Evolutionary conservation across 768 basidiomycete genomes (phyloP).

Genomic region (Paxillus ammoniavirescens): DNA sequence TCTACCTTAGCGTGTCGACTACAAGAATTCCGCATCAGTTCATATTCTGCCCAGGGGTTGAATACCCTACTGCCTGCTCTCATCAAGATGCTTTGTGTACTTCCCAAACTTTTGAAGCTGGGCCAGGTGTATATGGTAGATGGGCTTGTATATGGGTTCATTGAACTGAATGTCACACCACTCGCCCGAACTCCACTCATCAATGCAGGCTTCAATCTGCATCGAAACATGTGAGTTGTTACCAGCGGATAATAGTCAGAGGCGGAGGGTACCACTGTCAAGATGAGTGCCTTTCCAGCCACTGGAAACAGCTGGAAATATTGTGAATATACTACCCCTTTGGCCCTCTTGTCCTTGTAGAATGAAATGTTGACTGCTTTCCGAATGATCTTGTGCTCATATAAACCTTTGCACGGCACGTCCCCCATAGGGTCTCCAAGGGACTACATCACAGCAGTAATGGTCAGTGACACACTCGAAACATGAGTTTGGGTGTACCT

Average conservation of each 20-base stretch:
- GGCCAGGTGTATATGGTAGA: conserved; percentile 13
- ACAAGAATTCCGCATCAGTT: too few species aligned
- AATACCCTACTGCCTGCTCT: background rate
- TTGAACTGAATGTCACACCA: conserved; percentile 5
- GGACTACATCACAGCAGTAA: too few species aligned
- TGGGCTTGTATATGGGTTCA: conserved; percentile 9
- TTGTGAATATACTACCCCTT: conserved; percentile 14
- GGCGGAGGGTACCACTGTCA: background rate
- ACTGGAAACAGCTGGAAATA: conserved; percentile 16
- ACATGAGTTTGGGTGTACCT: conserved; percentile 6
- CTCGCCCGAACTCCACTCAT: conserved; percentile 16
- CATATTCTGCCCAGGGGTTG: too few species aligned
- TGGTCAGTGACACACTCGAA: background rate
- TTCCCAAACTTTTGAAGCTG: conserved; percentile 1
- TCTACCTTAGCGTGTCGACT: too few species aligned
- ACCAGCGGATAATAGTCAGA: background rate
- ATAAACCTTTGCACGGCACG: background rate
- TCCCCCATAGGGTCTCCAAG: background rate
- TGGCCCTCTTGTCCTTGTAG: conserved; percentile 18
- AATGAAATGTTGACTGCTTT: conserved; percentile 18
- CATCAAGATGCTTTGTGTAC: conserved; percentile 3
- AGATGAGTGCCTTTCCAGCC: conserved; percentile 10
- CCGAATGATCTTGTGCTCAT: conserved; percentile 8
- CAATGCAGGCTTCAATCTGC: conserved; percentile 16
- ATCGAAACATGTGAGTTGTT: background rate